Percentiles rank a stretch among this genome's conserved stretches.
Conservation (phyloP, 768 basidiomycete species). For the Pleurotus citrinopileatus region DNA sequence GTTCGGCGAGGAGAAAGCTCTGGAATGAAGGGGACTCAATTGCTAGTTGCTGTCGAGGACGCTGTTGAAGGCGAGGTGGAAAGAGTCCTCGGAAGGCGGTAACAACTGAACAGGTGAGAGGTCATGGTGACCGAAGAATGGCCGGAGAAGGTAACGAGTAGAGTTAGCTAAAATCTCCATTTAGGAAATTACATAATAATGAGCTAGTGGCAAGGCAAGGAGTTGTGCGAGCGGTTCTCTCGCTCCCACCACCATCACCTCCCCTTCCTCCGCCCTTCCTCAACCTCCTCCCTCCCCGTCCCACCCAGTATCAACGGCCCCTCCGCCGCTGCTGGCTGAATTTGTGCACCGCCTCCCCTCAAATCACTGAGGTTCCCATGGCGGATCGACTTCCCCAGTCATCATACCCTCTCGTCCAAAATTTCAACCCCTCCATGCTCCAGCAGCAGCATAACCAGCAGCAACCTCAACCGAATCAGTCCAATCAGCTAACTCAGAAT, state of each 20-base stretch:
- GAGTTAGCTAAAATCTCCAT: constrained; percentile 4
- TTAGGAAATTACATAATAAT: constrained; percentile 2
- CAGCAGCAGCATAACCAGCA: constrained; percentile 44
- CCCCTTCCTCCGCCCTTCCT: constrained; percentile 20
- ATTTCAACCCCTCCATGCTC: constrained; percentile 42
- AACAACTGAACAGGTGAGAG: constrained; percentile 8
- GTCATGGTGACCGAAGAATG: constrained; percentile 12
- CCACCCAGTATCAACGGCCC: constrained; percentile 5
- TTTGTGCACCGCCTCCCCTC: constrained; percentile 19
- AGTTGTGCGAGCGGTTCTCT: constrained; percentile 31
- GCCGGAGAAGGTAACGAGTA: constrained; percentile 7
- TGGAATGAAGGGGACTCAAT: neutral
- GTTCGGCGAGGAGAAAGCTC: neutral
- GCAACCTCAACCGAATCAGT: constrained; percentile 38
- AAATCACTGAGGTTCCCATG: constrained; percentile 37
- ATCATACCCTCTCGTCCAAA: constrained; percentile 41
- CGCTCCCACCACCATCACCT: constrained; percentile 57
- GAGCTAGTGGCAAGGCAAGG: constrained; percentile 7
- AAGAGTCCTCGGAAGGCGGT: constrained; percentile 1
- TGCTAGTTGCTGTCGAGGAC: constrained; percentile 3
- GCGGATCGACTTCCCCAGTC: constrained; percentile 58
- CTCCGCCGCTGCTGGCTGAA: constrained; percentile 1
- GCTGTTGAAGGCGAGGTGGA: neutral
- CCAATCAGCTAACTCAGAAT: constrained; percentile 32
- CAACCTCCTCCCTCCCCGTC: constrained; percentile 22